Conservation (phyloP, 164 flowering plant species). For the Saururus chinensis region DNA sequence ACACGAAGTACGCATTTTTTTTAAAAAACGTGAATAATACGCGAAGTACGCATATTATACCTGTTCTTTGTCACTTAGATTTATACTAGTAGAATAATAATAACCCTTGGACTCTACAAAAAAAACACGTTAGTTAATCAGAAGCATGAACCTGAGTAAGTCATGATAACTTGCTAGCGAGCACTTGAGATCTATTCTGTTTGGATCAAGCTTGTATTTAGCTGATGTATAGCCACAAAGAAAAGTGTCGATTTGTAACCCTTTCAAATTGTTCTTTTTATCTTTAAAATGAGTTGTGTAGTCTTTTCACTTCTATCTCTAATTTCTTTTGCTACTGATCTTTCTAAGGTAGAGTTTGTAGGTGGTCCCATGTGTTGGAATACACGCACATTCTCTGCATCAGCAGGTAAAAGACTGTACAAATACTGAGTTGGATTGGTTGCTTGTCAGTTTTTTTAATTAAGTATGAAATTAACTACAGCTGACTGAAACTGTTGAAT, state of each 20-base stretch:
- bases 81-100: too few species aligned
- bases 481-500: background rate
- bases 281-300: background rate
- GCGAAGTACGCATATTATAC: too few species aligned
- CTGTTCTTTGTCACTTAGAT: too few species aligned
- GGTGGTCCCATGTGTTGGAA: constrained; percentile 98
- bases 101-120: too few species aligned
- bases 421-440: background rate
- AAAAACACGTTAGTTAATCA: too few species aligned
- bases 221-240: background rate
- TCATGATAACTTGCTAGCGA: too few species aligned
- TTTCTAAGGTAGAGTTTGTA: constrained; percentile 76
- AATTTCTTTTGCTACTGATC: background rate
- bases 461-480: background rate
- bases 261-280: background rate
- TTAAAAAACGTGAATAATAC: too few species aligned
- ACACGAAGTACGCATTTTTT: too few species aligned
- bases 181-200: background rate
- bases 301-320: background rate
- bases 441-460: background rate
- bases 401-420: constrained; percentile 41
- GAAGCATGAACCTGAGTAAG: too few species aligned
- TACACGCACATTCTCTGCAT: constrained; percentile 83
- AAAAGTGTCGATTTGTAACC: background rate
- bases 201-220: background rate